phyloP scores from a whole-genome alignment of 2,329 filamentous ascomycete genomes.

The Penicillium sp. region DNA sequence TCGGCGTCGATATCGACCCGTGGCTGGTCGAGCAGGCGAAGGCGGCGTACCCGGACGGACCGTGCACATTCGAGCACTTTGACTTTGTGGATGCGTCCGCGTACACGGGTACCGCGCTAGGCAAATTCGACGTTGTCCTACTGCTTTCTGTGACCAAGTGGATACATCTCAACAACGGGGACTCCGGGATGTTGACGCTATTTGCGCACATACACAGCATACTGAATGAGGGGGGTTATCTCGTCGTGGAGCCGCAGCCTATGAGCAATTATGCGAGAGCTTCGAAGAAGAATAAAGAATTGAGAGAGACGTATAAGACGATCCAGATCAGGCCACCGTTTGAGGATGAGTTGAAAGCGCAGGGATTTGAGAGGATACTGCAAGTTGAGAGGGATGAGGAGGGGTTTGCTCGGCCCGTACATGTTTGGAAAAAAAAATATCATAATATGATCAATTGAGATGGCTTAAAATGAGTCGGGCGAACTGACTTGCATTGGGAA shows the following conservation, averaged over 20 bases:
- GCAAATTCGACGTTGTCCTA: slow-evolving; percentile 27
- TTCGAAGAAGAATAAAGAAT: slow-evolving; percentile 28
- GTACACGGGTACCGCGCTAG: slow-evolving; percentile 24
- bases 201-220: slow-evolving; percentile 25
- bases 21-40: slow-evolving; percentile 28
- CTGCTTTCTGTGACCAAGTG: slow-evolving; percentile 28
- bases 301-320: slow-evolving; percentile 28
- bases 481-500: background rate
- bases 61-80: slow-evolving; percentile 29
- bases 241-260: slow-evolving; percentile 27
- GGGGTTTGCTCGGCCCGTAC: slow-evolving; percentile 27
- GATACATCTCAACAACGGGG: slow-evolving; percentile 29
- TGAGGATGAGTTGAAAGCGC: slow-evolving; percentile 23
- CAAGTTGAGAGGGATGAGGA: slow-evolving; percentile 26
- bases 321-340: slow-evolving; percentile 26
- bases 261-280: slow-evolving; percentile 30
- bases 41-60: slow-evolving; percentile 25
- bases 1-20: slow-evolving; percentile 28
- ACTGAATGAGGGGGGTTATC: slow-evolving; percentile 27
- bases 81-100: slow-evolving; percentile 25
- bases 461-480: background rate
- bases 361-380: slow-evolving; percentile 26
- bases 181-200: slow-evolving; percentile 22
- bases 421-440: slow-evolving; percentile 26
- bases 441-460: slow-evolving; percentile 1